Evolutionary conservation across 768 basidiomycete genomes (phyloP).

Genomic region (Termitomyces sp.): DNA sequence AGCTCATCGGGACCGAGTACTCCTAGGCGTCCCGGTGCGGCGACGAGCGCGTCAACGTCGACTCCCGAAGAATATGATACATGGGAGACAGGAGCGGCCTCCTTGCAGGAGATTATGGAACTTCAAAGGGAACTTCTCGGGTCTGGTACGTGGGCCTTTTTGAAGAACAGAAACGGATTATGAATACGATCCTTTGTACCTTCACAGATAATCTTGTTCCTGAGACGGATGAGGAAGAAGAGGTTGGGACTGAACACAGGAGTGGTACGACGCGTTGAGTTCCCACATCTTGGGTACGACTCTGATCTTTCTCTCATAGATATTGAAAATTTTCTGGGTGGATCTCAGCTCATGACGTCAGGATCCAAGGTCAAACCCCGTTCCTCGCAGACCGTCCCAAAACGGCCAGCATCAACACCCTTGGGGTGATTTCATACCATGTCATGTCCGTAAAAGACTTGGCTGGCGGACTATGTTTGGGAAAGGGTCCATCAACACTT

Average conservation of each 20-base stretch:
- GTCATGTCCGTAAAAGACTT: conserved; percentile 33
- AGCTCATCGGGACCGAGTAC: conserved; percentile 2
- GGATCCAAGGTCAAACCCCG: background rate
- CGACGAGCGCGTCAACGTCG: background rate
- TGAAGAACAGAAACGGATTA: background rate
- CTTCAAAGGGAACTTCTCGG: conserved; percentile 12
- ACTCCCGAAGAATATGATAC: conserved; percentile 13
- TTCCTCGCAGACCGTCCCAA: conserved; percentile 6
- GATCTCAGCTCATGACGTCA: background rate
- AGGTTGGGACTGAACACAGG: background rate
- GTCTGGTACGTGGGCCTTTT: conserved; percentile 3
- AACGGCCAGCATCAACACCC: conserved; percentile 8
- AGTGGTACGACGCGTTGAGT: conserved; percentile 1
- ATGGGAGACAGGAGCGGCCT: conserved; percentile 23
- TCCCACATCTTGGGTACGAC: background rate
- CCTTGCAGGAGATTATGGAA: conserved; percentile 16
- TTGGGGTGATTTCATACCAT: conserved; percentile 31
- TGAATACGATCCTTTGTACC: background rate
- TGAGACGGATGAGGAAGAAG: conserved; percentile 6
- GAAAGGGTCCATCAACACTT: no score
- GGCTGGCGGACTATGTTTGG: conserved; percentile 9
- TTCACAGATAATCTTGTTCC: conserved; percentile 10
- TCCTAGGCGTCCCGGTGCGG: background rate
- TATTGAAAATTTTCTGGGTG: background rate
- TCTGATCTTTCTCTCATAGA: background rate